phyloP scores from a whole-genome alignment of 306 rosid species.

The Oemleria cerasiformis region DNA sequence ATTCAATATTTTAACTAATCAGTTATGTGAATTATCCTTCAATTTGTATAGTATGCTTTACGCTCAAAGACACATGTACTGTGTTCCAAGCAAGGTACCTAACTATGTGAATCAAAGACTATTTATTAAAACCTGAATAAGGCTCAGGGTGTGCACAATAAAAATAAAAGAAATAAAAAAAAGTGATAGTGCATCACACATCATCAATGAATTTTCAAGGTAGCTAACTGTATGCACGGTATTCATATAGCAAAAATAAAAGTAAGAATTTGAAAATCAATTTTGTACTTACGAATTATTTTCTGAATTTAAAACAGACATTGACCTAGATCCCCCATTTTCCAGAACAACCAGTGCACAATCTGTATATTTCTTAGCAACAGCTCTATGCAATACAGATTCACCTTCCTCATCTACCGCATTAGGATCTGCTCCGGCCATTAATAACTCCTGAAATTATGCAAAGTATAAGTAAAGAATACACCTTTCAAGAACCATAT shows the following conservation, averaged over 20 bases:
- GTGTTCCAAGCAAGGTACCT: background rate
- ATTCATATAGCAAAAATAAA: background rate
- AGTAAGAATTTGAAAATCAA: background rate
- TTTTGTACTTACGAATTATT: constrained; percentile 69
- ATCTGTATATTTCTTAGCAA: constrained; percentile 87
- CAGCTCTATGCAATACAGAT: constrained; percentile 90
- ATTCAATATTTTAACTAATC: background rate
- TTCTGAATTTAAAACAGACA: constrained; percentile 75
- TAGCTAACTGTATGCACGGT: no score
- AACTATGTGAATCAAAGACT: no score
- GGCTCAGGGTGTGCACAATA: background rate
- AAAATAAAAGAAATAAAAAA: background rate
- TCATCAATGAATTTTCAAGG: background rate
- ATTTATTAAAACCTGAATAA: background rate
- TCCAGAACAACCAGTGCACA: constrained; percentile 93
- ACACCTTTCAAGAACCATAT: constrained; percentile 18
- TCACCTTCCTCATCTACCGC: constrained; percentile 97
- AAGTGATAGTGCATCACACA: background rate
- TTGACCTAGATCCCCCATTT: constrained; percentile 94
- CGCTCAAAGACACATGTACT: background rate
- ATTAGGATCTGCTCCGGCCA: constrained; percentile 98
- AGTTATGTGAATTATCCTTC: background rate
- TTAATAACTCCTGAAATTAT: constrained; percentile 69
- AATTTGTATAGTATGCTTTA: background rate
- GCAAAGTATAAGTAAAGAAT: constrained; percentile 19